These are phyloP conservation scores for Coemansia sp. DNA, from an alignment of 192 early-diverging fungal genomes.

Conservation along the genomic window DNA sequence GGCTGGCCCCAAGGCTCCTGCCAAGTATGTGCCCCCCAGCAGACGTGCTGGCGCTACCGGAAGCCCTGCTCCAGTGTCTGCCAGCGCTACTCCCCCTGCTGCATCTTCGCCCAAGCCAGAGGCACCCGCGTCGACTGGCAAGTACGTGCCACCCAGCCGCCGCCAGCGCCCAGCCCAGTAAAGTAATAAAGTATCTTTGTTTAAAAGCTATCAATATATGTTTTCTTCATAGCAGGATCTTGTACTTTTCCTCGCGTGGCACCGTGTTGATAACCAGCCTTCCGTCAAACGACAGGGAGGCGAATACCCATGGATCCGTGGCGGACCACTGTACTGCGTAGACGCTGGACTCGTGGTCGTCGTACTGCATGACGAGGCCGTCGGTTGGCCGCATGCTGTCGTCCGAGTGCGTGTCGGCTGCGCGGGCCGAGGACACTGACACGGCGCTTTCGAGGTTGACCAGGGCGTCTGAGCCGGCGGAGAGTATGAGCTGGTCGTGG, in stretches of 20 bases:
- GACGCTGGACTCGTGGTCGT: constrained; percentile 95
- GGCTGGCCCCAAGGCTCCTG: constrained; percentile 12
- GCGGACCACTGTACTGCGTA: constrained; percentile 90
- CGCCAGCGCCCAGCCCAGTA: constrained; percentile 16
- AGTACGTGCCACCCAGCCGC: constrained; percentile 46
- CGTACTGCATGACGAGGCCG: constrained; percentile 84
- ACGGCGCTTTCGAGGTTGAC: constrained; percentile 89
- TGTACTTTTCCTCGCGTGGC: constrained; percentile 84
- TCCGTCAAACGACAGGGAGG: constrained; percentile 92
- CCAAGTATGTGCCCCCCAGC: constrained; percentile 50
- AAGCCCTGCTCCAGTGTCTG: constrained; percentile 13
- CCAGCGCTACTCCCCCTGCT: constrained; percentile 14
- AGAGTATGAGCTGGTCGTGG: constrained; percentile 92
- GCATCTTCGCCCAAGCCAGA: constrained; percentile 3
- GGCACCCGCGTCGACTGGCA: constrained; percentile 9
- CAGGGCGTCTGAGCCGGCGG: constrained; percentile 82
- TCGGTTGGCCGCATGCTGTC: constrained; percentile 61
- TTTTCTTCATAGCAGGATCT: constrained; percentile 64
- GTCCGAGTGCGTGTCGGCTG: constrained; percentile 28
- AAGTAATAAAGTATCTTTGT: not conserved
- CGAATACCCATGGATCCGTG: constrained; percentile 93
- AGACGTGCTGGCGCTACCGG: constrained; percentile 21
- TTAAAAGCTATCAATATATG: not conserved
- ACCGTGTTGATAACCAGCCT: constrained; percentile 92
- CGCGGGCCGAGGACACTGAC: constrained; percentile 79